phyloP scores from a whole-genome alignment of 345 rosid genomes.

The Cardamine occulta region DNA sequence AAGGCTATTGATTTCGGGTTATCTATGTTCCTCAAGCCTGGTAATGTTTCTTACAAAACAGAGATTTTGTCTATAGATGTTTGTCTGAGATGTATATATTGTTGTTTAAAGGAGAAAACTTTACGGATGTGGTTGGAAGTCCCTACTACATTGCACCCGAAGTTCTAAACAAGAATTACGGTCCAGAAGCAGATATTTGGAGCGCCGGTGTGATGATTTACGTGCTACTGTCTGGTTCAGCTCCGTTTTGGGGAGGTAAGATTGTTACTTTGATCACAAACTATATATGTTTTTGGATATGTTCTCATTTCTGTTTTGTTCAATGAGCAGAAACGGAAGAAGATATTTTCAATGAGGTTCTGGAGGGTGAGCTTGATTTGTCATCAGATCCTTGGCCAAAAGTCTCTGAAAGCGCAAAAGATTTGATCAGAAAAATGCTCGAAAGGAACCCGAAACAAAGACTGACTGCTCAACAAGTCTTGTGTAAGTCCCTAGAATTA shows the following conservation, averaged over 20 bases:
- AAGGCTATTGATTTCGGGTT: slow-evolving; percentile 89
- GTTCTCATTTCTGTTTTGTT: slow-evolving; percentile 12
- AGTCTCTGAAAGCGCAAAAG: slow-evolving; percentile 80
- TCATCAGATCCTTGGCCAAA: slow-evolving; percentile 88
- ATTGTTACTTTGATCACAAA: neutral
- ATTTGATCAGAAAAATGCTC: slow-evolving; percentile 81
- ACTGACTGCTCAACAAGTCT: slow-evolving; percentile 76
- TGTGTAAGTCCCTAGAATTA: slow-evolving; percentile 54
- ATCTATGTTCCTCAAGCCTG: slow-evolving; percentile 77
- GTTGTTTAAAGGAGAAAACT: slow-evolving; percentile 60
- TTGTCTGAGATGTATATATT: slow-evolving; percentile 6
- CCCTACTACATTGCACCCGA: slow-evolving; percentile 95
- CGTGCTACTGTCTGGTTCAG: slow-evolving; percentile 79
- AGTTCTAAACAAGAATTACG: slow-evolving; percentile 65
- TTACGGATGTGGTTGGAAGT: slow-evolving; percentile 89
- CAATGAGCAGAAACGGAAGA: slow-evolving; percentile 64
- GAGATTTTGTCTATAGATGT: neutral
- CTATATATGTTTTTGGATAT: neutral
- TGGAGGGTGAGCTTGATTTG: slow-evolving; percentile 77
- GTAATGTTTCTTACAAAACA: slow-evolving; percentile 49
- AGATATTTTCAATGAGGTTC: slow-evolving; percentile 79
- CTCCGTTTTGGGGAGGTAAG: slow-evolving; percentile 97
- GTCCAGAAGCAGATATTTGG: slow-evolving; percentile 93
- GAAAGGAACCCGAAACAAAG: slow-evolving; percentile 64
- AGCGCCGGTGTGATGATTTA: slow-evolving; percentile 92